These are phyloP conservation scores for Lepraria neglecta DNA, from an alignment of 495 filamentous ascomycete genomes.

Conservation along the genomic window DNA sequence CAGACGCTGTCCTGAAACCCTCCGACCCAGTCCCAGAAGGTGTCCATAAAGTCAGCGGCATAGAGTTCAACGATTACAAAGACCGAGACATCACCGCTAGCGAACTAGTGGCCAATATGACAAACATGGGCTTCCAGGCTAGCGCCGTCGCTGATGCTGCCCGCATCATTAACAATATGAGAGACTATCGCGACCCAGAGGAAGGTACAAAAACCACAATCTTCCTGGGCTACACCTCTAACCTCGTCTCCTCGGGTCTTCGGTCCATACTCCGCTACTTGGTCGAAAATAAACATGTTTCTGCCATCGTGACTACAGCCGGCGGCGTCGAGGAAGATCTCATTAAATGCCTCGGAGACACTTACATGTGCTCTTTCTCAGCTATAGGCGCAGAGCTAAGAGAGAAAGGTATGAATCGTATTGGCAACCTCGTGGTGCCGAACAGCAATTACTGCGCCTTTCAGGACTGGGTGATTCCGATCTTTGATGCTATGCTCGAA, in stretches of 20 bases:
- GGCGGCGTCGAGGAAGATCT: constrained; percentile 97
- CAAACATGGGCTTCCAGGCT: constrained; percentile 86
- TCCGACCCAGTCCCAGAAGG: constrained; percentile 75
- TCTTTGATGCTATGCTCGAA: constrained; percentile 81
- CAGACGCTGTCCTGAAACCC: constrained; percentile 79
- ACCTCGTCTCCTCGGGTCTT: constrained; percentile 92
- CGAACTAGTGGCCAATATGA: constrained; percentile 77
- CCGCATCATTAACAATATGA: constrained; percentile 91
- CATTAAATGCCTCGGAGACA: constrained; percentile 93
- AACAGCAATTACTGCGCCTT: constrained; percentile 96
- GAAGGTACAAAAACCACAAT: constrained; percentile 74
- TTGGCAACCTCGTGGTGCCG: constrained; percentile 93
- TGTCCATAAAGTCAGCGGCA: constrained; percentile 66
- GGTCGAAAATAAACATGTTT: constrained; percentile 84
- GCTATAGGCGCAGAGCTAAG: constrained; percentile 69
- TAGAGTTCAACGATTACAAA: constrained; percentile 80
- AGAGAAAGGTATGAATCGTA: constrained; percentile 80
- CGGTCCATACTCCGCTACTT: constrained; percentile 87
- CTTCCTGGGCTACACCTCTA: constrained; percentile 94
- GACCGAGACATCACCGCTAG: constrained; percentile 72
- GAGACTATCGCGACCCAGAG: constrained; percentile 68
- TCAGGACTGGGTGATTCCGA: constrained; percentile 93
- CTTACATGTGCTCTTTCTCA: constrained; percentile 81
- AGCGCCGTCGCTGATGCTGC: constrained; percentile 77
- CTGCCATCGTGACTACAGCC: constrained; percentile 87